Percentiles rank a stretch among this genome's conserved stretches.
phyloP scores from a whole-genome alignment of 108 stramenopile species.

The Chaetoceros muelleri region DNA sequence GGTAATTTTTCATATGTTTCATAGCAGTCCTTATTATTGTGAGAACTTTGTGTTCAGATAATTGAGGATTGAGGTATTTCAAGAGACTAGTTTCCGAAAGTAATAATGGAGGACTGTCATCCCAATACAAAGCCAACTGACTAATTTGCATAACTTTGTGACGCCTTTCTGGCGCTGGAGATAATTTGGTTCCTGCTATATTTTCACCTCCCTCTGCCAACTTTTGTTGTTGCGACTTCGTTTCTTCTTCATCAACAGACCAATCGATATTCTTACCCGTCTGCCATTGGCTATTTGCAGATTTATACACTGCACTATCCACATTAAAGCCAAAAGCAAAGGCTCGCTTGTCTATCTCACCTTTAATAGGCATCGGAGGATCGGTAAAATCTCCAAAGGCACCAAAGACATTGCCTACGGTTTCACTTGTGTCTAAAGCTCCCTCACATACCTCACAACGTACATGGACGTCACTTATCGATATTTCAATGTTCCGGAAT shows the following conservation, averaged over 20 bases:
- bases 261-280: conserved; percentile 27
- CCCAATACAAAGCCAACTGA: conserved; percentile 65
- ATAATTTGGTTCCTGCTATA: conserved; percentile 10
- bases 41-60: conserved; percentile 36
- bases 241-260: conserved; percentile 1
- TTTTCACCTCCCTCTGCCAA: too few species aligned
- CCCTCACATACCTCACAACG: conserved; percentile 67
- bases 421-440: conserved; percentile 34
- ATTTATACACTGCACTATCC: conserved; percentile 36
- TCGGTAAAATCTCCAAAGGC: not conserved
- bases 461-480: conserved; percentile 53
- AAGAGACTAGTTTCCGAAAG: conserved; percentile 55
- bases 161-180: conserved; percentile 24
- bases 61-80: conserved; percentile 19
- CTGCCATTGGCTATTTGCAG: conserved; percentile 45
- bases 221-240: conserved; percentile 6
- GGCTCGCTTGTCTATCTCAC: conserved; percentile 48
- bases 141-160: conserved; percentile 46
- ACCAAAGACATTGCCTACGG: conserved; percentile 16
- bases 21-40: conserved; percentile 49
- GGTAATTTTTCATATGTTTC: conserved; percentile 23
- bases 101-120: conserved; percentile 52
- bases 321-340: conserved; percentile 66
- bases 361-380: too few species aligned
- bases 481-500: conserved; percentile 58